These are phyloP conservation scores for Sphagnum fallax DNA, from an alignment of 228 moss, liverwort and hornwort genomes.

Conservation along the genomic window DNA sequence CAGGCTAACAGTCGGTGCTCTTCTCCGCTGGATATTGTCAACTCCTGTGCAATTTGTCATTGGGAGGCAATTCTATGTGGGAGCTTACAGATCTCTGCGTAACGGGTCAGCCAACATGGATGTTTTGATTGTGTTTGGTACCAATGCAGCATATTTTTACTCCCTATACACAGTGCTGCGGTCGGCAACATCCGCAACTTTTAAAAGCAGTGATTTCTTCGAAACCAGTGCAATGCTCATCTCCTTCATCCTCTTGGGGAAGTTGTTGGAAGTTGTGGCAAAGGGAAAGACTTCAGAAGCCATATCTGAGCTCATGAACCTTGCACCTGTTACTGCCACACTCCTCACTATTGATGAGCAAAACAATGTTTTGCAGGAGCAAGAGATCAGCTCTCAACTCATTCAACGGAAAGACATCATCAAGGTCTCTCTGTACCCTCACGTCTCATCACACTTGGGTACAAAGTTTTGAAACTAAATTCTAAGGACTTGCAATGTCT, in stretches of 20 bases:
- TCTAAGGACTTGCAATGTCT: too few species aligned
- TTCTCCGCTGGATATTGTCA: slow-evolving; percentile 68
- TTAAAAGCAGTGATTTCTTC: slow-evolving; percentile 88
- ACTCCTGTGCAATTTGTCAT: slow-evolving; percentile 91
- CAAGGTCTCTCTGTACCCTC: slow-evolving; percentile 33
- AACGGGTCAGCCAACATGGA: slow-evolving; percentile 92
- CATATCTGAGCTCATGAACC: slow-evolving; percentile 92
- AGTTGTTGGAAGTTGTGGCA: slow-evolving; percentile 85
- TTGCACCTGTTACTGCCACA: slow-evolving; percentile 81
- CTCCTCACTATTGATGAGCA: slow-evolving; percentile 43
- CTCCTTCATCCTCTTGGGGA: slow-evolving; percentile 89
- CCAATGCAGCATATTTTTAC: slow-evolving; percentile 96
- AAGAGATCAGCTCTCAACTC: slow-evolving; percentile 77
- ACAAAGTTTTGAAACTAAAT: too few species aligned
- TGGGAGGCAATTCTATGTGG: slow-evolving; percentile 78
- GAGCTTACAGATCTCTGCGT: slow-evolving; percentile 85
- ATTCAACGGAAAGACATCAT: slow-evolving; percentile 93
- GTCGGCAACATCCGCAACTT: slow-evolving; percentile 48
- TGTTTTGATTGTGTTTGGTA: slow-evolving; percentile 82
- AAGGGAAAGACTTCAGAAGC: slow-evolving; percentile 98
- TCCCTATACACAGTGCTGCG: slow-evolving; percentile 76
- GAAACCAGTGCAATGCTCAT: slow-evolving; percentile 97
- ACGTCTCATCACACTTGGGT: too few species aligned
- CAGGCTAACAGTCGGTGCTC: slow-evolving; percentile 61
- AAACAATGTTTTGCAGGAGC: slow-evolving; percentile 36